Percentiles rank a stretch among this genome's conserved stretches.
phyloP scores from a whole-genome alignment of 139 green algal species.

The Choricystis sp. region DNA sequence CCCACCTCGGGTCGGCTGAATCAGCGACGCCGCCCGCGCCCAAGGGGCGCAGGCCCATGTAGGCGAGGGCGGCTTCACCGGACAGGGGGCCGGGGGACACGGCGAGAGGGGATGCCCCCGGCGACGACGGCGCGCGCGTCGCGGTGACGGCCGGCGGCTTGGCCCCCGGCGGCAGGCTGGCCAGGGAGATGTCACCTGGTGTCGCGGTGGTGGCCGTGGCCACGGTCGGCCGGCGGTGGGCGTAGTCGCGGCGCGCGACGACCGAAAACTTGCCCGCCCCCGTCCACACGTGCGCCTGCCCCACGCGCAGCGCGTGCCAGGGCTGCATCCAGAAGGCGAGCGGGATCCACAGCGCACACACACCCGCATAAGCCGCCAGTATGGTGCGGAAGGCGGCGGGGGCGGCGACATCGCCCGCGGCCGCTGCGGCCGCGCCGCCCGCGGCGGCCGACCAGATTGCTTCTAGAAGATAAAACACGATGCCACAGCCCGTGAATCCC shows the following conservation, averaged over 20 bases:
- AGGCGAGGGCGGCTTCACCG: background rate
- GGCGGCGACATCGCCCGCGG: no score
- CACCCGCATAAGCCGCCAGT: constrained; percentile 22
- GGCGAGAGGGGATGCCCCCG: no score
- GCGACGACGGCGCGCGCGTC: background rate
- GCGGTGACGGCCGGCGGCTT: background rate
- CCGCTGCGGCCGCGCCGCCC: background rate
- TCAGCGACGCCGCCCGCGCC: background rate
- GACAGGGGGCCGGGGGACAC: background rate
- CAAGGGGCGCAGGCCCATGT: background rate
- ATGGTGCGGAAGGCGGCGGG: constrained; percentile 16
- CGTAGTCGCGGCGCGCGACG: background rate
- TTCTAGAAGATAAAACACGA: constrained; percentile 37
- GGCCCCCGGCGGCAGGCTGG: background rate
- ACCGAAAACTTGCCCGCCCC: constrained; percentile 18
- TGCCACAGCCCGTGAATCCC: constrained; percentile 39
- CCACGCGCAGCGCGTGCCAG: constrained; percentile 23
- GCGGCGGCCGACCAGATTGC: constrained; percentile 22
- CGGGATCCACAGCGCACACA: constrained; percentile 25
- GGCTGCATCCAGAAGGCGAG: constrained; percentile 42
- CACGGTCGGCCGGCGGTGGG: no score
- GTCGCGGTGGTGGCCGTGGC: no score
- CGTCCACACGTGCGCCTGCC: constrained; percentile 20
- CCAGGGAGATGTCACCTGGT: background rate
- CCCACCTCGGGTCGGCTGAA: background rate